Evolutionary conservation across 169 alveolate species (phyloP), one percentile per base, ranked within the genome.

Genomic region (Plasmodium berghei): DNA sequence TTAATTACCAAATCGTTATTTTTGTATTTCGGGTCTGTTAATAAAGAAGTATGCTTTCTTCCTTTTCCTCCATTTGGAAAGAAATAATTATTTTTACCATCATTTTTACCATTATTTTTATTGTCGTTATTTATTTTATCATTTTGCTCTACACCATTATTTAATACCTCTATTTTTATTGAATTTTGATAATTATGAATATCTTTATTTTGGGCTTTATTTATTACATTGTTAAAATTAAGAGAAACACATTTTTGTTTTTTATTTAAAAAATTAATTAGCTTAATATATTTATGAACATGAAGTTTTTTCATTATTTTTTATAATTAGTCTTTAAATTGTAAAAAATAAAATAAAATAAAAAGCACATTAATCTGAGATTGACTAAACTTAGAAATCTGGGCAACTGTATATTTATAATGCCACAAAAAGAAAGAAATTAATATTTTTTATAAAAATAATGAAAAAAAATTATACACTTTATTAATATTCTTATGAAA

Each of bases 221-320:
- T 67, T 77, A 63, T 77, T 52, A 77, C 72, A 77, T 66, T 46
- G 28, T 49, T 49, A 10, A 77, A 63, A 49, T 52, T 48, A 54
- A 77, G 28, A 34, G 54, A 52, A 22, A 61, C 70, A 45, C n/a
- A 77, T n/a, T 77, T 49, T 52, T 77, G 63, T 75, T 77, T 77
- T 70, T 64, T 63, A 24, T 64, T 62, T 20, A 77, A 46, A 34
- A 63, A 28, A 66, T 63, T 77, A 40, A 64, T 52, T 16, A 77
- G 49, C 63, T 77, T 77, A 28, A 77, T 62, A 46, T 34, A 77
- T 58, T 77, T 77, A 18, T 64, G 56, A 9, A 70, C 71, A 66
- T 77, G 71, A 56, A 77, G 77, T 26, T 77, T 77, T 77, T 77
- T 77, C 89, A 77, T 77, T 66, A 46, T 73, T 40, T 59, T n/a